A percentile compares a stretch with the other conserved stretches of the same genome.
These are phyloP conservation scores for Hibiscus trionum DNA, from an alignment of 345 rosid genomes.

Conservation along the genomic window DNA sequence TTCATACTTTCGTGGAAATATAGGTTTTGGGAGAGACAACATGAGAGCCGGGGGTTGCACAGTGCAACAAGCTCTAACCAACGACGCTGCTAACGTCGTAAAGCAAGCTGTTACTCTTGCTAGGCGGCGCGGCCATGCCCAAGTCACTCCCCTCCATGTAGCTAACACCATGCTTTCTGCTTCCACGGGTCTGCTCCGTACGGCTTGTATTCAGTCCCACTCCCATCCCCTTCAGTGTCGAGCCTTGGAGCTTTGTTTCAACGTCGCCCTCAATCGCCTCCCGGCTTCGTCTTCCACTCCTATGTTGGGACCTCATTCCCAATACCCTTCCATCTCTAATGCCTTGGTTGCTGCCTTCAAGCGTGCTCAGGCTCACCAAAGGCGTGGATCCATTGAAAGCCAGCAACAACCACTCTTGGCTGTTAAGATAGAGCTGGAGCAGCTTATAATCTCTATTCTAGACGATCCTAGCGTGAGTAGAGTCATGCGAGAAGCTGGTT, in stretches of 20 bases:
- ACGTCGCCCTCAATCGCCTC: constrained; percentile 92
- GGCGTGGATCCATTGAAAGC: constrained; percentile 86
- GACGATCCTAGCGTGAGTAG: constrained; percentile 98
- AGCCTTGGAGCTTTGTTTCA: constrained; percentile 96
- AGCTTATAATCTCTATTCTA: constrained; percentile 76
- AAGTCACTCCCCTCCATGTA: constrained; percentile 92
- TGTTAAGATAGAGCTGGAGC: constrained; percentile 83
- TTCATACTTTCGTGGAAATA: not conserved
- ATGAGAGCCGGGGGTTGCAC: constrained; percentile 94
- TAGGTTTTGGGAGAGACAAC: not conserved
- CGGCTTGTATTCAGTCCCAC: constrained; percentile 88
- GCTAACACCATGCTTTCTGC: constrained; percentile 86
- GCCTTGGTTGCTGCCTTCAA: constrained; percentile 95
- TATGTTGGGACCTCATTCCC: constrained; percentile 51
- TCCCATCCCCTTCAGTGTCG: constrained; percentile 94
- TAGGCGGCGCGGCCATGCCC: constrained; percentile 82
- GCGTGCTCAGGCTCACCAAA: constrained; percentile 96
- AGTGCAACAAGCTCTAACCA: constrained; percentile 71
- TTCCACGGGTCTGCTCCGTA: constrained; percentile 62
- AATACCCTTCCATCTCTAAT: constrained; percentile 73
- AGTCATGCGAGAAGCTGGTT: constrained; percentile 98
- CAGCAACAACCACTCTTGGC: constrained; percentile 89
- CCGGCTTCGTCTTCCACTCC: constrained; percentile 70
- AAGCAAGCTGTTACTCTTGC: constrained; percentile 81
- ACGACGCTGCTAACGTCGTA: constrained; percentile 63